These are phyloP conservation scores for Trichoderma sp. DNA, from an alignment of 2,329 filamentous ascomycete species.

Conservation along the genomic window DNA sequence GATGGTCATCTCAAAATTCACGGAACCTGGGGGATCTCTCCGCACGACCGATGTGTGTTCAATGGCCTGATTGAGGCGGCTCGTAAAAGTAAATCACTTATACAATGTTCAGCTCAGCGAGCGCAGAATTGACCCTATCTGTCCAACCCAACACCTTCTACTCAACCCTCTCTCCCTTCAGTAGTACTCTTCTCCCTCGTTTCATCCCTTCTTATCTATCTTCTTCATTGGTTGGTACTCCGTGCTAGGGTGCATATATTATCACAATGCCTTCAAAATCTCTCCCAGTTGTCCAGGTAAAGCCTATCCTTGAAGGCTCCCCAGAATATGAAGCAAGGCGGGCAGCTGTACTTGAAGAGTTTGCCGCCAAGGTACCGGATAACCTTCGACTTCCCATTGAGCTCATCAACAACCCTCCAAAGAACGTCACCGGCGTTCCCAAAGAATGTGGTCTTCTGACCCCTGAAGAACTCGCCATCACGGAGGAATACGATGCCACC, in stretches of 20 bases:
- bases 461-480: conserved; percentile 45
- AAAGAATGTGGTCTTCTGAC: conserved; percentile 43
- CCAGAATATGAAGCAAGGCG: conserved; percentile 27
- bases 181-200: not conserved
- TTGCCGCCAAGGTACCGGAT: conserved; percentile 33
- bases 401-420: conserved; percentile 29
- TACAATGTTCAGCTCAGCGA: not conserved
- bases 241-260: not conserved
- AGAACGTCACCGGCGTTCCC: conserved; percentile 36
- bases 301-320: conserved; percentile 23
- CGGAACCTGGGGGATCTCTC: not conserved
- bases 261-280: not conserved
- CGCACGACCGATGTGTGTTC: not conserved
- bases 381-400: conserved; percentile 30
- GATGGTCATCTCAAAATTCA: not conserved
- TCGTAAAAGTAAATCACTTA: not conserved
- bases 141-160: not conserved
- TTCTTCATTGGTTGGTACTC: not conserved
- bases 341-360: conserved; percentile 28
- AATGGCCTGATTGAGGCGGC: not conserved
- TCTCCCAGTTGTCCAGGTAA: not conserved
- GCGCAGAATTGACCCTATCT: not conserved
- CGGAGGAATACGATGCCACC: conserved; percentile 44
- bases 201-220: not conserved
- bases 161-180: not conserved